phyloP scores from a whole-genome alignment of 139 green algal genomes.

The Tetraselmis chui region DNA sequence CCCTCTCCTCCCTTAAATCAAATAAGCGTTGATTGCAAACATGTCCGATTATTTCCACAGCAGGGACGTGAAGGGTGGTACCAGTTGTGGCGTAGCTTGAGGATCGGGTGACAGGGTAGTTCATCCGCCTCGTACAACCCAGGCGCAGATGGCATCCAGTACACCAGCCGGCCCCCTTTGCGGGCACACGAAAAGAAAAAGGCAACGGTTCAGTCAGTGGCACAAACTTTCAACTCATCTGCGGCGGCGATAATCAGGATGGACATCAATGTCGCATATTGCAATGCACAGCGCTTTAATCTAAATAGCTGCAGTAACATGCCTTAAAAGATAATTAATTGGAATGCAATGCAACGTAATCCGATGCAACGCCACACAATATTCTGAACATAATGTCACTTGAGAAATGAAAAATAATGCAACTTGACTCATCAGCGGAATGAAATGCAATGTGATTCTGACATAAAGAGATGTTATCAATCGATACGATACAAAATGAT shows the following conservation, averaged over 20 bases:
- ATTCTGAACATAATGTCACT: too few relatives aligned
- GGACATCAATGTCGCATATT: not conserved
- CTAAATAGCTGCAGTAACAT: not conserved
- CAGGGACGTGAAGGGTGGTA: not conserved
- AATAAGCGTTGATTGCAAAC: too few relatives aligned
- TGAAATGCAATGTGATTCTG: too few relatives aligned
- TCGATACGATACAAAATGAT: too few relatives aligned
- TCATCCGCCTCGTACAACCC: not conserved
- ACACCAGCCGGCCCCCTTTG: slow-evolving; percentile 58
- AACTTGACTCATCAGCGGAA: too few relatives aligned
- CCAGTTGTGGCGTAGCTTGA: not conserved
- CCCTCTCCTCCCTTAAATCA: too few relatives aligned
- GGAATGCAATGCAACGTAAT: too few relatives aligned
- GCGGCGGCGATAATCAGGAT: slow-evolving; percentile 12
- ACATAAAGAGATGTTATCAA: too few relatives aligned
- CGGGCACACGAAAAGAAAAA: not conserved
- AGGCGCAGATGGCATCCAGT: slow-evolving; percentile 54
- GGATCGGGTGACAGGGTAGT: not conserved
- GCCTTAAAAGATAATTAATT: too few relatives aligned
- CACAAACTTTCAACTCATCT: not conserved
- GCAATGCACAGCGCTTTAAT: not conserved
- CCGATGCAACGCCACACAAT: too few relatives aligned
- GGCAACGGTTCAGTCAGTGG: not conserved
- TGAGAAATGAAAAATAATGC: too few relatives aligned
- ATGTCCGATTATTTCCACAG: too few relatives aligned